These are phyloP conservation scores for Sugiyamaella chiloensis DNA, from an alignment of 805 yeast genomes.

Conservation along the genomic window DNA sequence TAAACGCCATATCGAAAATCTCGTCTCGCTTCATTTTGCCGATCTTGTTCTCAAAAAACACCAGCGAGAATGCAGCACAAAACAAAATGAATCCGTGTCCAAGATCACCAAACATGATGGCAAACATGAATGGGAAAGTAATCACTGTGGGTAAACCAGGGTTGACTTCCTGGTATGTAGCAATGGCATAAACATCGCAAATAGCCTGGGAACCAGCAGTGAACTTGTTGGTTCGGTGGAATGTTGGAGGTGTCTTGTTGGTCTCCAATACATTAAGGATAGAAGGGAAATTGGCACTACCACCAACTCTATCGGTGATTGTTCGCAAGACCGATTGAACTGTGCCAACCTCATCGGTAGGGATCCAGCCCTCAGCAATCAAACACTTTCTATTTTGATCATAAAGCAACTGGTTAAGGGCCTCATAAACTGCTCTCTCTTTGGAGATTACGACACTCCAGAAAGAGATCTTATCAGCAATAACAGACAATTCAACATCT, in stretches of 20 bases:
- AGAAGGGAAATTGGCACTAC: constrained; percentile 41
- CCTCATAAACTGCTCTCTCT: constrained; percentile 79
- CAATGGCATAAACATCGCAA: constrained; percentile 93
- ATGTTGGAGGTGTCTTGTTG: constrained; percentile 88
- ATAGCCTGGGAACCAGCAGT: constrained; percentile 90
- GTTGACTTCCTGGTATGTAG: constrained; percentile 90
- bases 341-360: constrained; percentile 66
- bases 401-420: constrained; percentile 75
- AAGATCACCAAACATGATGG: constrained; percentile 97
- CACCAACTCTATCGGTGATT: constrained; percentile 48
- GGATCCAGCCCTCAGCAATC: constrained; percentile 97
- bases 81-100: constrained; percentile 91
- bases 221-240: constrained; percentile 89
- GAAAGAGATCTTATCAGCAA: constrained; percentile 67
- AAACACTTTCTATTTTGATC: constrained; percentile 82
- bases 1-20: constrained; percentile 92
- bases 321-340: constrained; percentile 66
- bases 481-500: constrained; percentile 70
- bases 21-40: constrained; percentile 71
- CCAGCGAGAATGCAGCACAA: constrained; percentile 66
- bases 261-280: constrained; percentile 62
- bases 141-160: constrained; percentile 94
- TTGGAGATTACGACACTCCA: constrained; percentile 71
- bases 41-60: constrained; percentile 69
- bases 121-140: constrained; percentile 98